Evolutionary conservation across 106 monocot species (phyloP).

Genomic region (Triglochin maritima): DNA sequence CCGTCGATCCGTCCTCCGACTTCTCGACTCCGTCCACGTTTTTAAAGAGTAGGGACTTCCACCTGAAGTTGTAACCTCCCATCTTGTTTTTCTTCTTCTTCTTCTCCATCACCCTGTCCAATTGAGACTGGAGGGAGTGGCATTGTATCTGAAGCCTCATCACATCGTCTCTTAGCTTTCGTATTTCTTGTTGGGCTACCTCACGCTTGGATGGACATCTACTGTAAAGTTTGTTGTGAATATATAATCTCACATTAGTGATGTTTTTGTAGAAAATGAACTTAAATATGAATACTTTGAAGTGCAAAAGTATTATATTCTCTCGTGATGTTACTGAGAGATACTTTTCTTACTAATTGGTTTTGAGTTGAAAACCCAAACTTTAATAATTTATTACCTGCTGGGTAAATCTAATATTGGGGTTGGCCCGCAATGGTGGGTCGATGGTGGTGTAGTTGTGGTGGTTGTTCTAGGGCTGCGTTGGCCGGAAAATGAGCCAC

Average conservation of each 20-base stretch:
- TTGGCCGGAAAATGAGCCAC: conserved; percentile 35
- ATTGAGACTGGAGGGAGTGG: conserved; percentile 48
- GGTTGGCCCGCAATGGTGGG: neutral
- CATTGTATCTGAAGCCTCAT: conserved; percentile 63
- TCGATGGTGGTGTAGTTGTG: neutral
- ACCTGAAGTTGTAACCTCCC: conserved; percentile 34
- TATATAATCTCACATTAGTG: too few species aligned
- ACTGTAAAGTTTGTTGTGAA: too few species aligned
- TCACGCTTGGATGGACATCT: conserved; percentile 62
- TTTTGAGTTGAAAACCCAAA: conserved; percentile 8
- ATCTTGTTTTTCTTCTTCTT: conserved; percentile 38
- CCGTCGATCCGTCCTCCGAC: conserved; percentile 25
- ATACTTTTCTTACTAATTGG: too few species aligned
- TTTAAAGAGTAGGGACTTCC: conserved; percentile 45
- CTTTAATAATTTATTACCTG: too few species aligned
- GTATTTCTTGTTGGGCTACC: conserved; percentile 58
- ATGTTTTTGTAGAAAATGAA: too few species aligned
- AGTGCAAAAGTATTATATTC: too few species aligned
- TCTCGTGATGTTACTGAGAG: too few species aligned
- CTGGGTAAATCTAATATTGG: too few species aligned
- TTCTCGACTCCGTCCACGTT: conserved; percentile 20
- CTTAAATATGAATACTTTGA: too few species aligned
- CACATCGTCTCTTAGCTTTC: conserved; percentile 54
- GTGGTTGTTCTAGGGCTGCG: conserved; percentile 33
- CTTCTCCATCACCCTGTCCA: conserved; percentile 33